Conservation (phyloP, 2,329 filamentous ascomycete genomes). For the Seiridium cupressi region DNA sequence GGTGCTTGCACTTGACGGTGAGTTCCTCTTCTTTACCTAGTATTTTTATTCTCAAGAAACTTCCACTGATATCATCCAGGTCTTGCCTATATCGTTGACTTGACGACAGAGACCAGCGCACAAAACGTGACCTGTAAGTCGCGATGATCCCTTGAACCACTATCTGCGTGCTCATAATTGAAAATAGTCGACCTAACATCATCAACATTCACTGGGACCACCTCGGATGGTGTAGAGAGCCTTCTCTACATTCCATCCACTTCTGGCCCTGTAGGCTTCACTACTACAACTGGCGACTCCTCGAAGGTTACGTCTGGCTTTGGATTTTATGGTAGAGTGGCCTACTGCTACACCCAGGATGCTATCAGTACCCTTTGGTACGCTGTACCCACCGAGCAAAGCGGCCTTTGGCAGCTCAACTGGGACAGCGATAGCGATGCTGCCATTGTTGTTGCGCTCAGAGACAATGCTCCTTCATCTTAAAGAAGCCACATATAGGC, state of each 20-base stretch:
- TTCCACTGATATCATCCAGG: background rate
- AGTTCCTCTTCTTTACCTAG: background rate
- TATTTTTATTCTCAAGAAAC: background rate
- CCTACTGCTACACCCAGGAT: background rate
- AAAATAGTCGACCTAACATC: background rate
- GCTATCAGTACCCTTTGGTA: slow-evolving; percentile 20
- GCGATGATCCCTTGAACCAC: background rate
- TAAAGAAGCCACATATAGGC: background rate
- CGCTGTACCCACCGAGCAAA: slow-evolving; percentile 14
- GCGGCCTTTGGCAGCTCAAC: slow-evolving; percentile 17
- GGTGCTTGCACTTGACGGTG: slow-evolving; percentile 20
- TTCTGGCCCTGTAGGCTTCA: slow-evolving; percentile 17
- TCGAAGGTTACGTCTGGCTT: slow-evolving; percentile 16
- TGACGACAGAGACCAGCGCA: background rate
- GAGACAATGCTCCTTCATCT: background rate
- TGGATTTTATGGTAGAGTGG: slow-evolving; percentile 18
- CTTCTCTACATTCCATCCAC: slow-evolving; percentile 17
- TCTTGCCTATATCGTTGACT: slow-evolving; percentile 8
- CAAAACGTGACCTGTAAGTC: slow-evolving; percentile 17
- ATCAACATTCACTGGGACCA: slow-evolving; percentile 6
- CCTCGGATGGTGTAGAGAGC: slow-evolving; percentile 17
- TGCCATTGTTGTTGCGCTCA: background rate
- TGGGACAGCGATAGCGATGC: slow-evolving; percentile 20
- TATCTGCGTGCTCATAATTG: background rate
- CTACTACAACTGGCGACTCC: background rate